Evolutionary conservation across 2,329 filamentous ascomycete species (phyloP), one percentile per base, ranked within the genome.

Genomic region (Cercospora janseana): DNA sequence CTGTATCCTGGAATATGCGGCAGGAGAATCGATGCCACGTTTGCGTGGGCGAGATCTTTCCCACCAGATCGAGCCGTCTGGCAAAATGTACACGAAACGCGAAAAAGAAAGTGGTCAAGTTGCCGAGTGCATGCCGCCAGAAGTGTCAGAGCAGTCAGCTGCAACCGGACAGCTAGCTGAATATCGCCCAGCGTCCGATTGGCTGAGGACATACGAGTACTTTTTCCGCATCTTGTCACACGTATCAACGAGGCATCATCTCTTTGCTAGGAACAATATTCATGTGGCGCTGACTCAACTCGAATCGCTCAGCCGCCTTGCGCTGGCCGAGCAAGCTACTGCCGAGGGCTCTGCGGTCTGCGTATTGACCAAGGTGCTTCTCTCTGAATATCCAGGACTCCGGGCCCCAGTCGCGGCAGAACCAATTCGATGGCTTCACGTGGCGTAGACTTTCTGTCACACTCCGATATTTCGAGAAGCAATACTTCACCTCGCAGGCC

Each of bases 401-500:
- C 70, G 12, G 65, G 31, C 55, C 5, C 60, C 65, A 8, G 69
- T 72, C 26, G 62, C 59, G 2, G 24, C 43, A n/a, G 62, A 68
- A 15, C 62, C 69, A 0, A 46, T 60, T 5, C 62, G 63, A 15
- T 71, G 66, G 62, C 57, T 71, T 0, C 51, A 60, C 1, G 50
- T 72, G n/a, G 58, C 61, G 0, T 44, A 65, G 1, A 32, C 57
- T 1, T 54, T 72, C 2, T 41, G 67, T 21, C 64, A 62, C 42
- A 41, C 46, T 1, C 41, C 49, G 1, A 63, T 72, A 9, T 72
- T 67, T 54, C 64, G 63, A 4, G 70, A 72, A 42, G 61, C 66
- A 10, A 57, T 70, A 2, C 62, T 69, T 13, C 68, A 73, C 51
- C 47, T 71, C 6, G 59, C 63, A 1, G 67, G 69, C 44, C 52